Conservation (phyloP, 2,329 filamentous ascomycete genomes). For the Talaromyces sp. region DNA sequence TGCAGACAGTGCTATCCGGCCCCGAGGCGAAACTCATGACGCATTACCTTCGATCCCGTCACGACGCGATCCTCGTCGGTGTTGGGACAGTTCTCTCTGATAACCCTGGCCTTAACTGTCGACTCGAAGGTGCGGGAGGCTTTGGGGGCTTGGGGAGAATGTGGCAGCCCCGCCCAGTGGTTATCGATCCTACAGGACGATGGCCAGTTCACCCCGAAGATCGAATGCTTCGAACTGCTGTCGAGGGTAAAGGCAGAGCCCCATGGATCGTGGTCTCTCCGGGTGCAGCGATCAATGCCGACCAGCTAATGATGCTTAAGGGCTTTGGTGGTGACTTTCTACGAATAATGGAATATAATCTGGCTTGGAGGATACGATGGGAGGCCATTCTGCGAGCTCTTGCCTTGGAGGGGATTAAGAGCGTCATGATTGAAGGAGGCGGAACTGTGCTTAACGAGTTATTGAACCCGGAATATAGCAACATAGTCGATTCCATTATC, state of each 20-base stretch:
- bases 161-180: conserved; percentile 75
- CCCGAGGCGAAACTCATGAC: conserved; percentile 88
- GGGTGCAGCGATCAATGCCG: conserved; percentile 48
- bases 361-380: conserved; percentile 63
- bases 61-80: conserved; percentile 84
- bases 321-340: conserved; percentile 52
- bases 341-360: conserved; percentile 42
- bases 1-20: conserved; percentile 82
- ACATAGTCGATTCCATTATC: conserved; percentile 75
- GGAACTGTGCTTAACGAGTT: conserved; percentile 80
- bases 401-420: conserved; percentile 63
- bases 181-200: conserved; percentile 77
- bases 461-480: conserved; percentile 62
- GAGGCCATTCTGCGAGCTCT: conserved; percentile 63
- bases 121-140: conserved; percentile 64
- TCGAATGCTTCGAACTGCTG: conserved; percentile 68
- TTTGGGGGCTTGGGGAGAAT: conserved; percentile 56
- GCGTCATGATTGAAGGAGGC: conserved; percentile 92
- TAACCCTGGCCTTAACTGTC: conserved; percentile 82
- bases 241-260: conserved; percentile 67
- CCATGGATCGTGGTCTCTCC: conserved; percentile 70
- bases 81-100: conserved; percentile 83
- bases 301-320: conserved; percentile 50
- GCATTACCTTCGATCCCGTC: conserved; percentile 79
- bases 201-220: conserved; percentile 66